Conservation (phyloP, 2,329 filamentous ascomycete species). For the Sporothrix brunneoviolacea region DNA sequence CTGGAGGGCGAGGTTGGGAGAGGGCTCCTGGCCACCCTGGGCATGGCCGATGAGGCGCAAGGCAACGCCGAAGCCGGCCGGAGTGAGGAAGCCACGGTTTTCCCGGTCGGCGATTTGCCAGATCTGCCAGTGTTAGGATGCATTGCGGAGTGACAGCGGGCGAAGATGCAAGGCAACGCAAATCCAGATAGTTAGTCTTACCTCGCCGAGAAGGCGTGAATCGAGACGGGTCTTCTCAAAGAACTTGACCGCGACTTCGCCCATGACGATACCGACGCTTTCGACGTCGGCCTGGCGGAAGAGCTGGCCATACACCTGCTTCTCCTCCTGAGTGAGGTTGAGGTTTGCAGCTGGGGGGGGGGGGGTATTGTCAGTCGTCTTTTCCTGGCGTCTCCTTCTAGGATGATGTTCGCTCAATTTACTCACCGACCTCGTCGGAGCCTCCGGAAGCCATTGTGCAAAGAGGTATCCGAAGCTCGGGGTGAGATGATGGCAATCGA, state of each 20-base stretch:
- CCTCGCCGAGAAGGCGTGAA: slow-evolving; percentile 79
- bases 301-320: slow-evolving; percentile 85
- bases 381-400: not conserved
- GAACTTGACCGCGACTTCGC: slow-evolving; percentile 93
- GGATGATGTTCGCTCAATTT: not conserved
- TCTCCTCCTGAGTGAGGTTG: slow-evolving; percentile 86
- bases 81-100: slow-evolving; percentile 89
- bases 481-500: not conserved
- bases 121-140: slow-evolving; percentile 55
- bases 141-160: not conserved
- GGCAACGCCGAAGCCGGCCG: slow-evolving; percentile 87
- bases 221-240: slow-evolving; percentile 93
- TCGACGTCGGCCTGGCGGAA: slow-evolving; percentile 92
- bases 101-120: slow-evolving; percentile 98
- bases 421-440: slow-evolving; percentile 23
- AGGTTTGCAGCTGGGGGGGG: slow-evolving; percentile 54
- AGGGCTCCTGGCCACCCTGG: slow-evolving; percentile 78
- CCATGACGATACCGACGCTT: slow-evolving; percentile 85
- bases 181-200: slow-evolving; percentile 34
- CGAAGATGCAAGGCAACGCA: not conserved
- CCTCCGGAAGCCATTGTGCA: slow-evolving; percentile 24
- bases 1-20: slow-evolving; percentile 72
- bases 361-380: not conserved
- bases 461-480: slow-evolving; percentile 5
- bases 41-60: slow-evolving; percentile 92